These are phyloP conservation scores for Trifolium dubium DNA, from an alignment of 306 rosid genomes.

Conservation along the genomic window DNA sequence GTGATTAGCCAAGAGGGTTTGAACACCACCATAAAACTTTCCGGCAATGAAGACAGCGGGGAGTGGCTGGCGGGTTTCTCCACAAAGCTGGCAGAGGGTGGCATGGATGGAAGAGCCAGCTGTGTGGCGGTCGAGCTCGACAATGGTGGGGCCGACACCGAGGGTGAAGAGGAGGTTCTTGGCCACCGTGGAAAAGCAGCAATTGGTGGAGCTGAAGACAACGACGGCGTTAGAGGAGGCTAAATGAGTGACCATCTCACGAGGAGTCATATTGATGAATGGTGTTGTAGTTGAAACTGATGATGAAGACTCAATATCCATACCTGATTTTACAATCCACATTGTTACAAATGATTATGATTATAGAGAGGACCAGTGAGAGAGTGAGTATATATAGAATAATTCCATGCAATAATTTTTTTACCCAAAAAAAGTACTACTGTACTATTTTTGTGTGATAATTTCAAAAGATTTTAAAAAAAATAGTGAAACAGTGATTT, in stretches of 20 bases:
- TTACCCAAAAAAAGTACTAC: too few relatives aligned
- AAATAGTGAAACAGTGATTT: too few relatives aligned
- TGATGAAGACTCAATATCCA: conserved; percentile 9
- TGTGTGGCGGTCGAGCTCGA: conserved; percentile 69
- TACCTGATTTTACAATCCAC: background rate
- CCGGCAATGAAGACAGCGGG: background rate
- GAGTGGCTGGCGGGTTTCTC: conserved; percentile 14
- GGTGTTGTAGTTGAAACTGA: background rate
- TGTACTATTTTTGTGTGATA: too few relatives aligned
- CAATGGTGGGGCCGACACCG: conserved; percentile 75
- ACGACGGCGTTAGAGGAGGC: conserved; percentile 74
- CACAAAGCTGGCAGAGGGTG: conserved; percentile 48
- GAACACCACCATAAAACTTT: background rate
- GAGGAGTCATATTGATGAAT: conserved; percentile 28
- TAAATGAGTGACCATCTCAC: conserved; percentile 55
- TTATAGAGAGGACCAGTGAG: background rate
- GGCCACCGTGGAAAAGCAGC: conserved; percentile 87
- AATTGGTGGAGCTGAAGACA: conserved; percentile 70
- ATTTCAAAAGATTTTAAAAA: too few relatives aligned
- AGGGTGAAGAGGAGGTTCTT: conserved; percentile 82
- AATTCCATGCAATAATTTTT: background rate
- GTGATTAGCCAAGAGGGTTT: background rate
- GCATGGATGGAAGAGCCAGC: conserved; percentile 56
- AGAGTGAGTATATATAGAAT: background rate
- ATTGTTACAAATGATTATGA: background rate